Conservation (phyloP, 2,329 filamentous ascomycete species). For the Stagonosporopsis vannaccii region DNA sequence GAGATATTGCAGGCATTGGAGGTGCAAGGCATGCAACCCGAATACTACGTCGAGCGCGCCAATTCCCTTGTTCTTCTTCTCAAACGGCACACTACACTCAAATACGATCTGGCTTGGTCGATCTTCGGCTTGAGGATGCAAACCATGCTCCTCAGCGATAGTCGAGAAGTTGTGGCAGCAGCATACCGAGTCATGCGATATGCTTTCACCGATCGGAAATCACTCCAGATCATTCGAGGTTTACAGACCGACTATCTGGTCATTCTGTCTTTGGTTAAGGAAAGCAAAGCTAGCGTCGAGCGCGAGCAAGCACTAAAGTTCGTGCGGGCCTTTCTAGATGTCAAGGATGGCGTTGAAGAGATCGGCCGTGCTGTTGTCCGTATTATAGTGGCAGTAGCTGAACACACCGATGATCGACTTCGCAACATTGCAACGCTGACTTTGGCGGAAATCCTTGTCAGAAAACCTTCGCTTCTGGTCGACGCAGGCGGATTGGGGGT, state of each 20-base stretch:
- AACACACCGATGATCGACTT: slow-evolving; percentile 83
- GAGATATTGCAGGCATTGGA: slow-evolving; percentile 92
- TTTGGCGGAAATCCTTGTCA: slow-evolving; percentile 86
- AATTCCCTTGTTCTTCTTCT: slow-evolving; percentile 97
- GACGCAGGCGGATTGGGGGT: slow-evolving; percentile 84
- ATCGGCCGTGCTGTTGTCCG: slow-evolving; percentile 86
- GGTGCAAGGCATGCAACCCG: slow-evolving; percentile 82
- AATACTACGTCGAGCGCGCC: slow-evolving; percentile 93
- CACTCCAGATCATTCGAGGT: slow-evolving; percentile 83
- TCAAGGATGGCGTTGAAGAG: slow-evolving; percentile 89
- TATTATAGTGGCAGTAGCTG: slow-evolving; percentile 88
- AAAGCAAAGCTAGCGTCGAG: slow-evolving; percentile 95
- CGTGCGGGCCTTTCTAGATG: slow-evolving; percentile 90
- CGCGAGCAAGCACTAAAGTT: slow-evolving; percentile 97
- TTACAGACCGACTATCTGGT: slow-evolving; percentile 93
- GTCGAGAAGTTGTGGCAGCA: slow-evolving; percentile 91
- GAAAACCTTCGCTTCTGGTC: slow-evolving; percentile 81
- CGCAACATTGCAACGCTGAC: slow-evolving; percentile 93
- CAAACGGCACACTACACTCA: slow-evolving; percentile 88
- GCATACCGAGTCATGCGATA: slow-evolving; percentile 94
- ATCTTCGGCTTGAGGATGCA: slow-evolving; percentile 94
- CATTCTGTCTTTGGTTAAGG: slow-evolving; percentile 90
- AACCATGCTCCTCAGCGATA: slow-evolving; percentile 94
- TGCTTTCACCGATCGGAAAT: slow-evolving; percentile 89
- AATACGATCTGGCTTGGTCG: slow-evolving; percentile 96